A percentile compares a stretch with the other conserved stretches of the same genome.
These are phyloP conservation scores for Cladosporium halotolerans DNA, from an alignment of 2,329 filamentous ascomycete genomes.

Conservation along the genomic window DNA sequence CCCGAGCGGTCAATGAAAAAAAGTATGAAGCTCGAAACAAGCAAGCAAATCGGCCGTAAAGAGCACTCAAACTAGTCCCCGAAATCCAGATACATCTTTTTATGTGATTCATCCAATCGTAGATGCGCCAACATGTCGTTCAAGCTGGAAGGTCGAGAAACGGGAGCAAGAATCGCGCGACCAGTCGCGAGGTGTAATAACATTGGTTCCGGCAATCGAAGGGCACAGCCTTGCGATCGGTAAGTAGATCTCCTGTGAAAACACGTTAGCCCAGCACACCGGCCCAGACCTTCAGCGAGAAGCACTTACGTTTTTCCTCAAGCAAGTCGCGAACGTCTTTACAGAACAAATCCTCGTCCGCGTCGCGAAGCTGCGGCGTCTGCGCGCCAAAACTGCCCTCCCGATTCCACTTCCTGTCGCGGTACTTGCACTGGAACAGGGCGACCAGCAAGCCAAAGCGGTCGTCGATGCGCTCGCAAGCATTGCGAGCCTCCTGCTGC, in stretches of 20 bases:
- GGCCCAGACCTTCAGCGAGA: not conserved
- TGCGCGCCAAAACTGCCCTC: slow-evolving; percentile 33
- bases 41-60: no score
- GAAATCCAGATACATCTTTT: no score
- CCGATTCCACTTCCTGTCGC: slow-evolving; percentile 34
- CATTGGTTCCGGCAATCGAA: slow-evolving; percentile 35
- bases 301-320: slow-evolving; percentile 37
- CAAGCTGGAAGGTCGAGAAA: slow-evolving; percentile 16
- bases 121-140: not conserved
- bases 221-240: slow-evolving; percentile 31
- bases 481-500: slow-evolving; percentile 29
- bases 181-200: slow-evolving; percentile 37
- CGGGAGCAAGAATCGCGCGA: slow-evolving; percentile 39
- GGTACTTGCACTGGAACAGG: slow-evolving; percentile 45
- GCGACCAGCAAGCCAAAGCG: slow-evolving; percentile 39
- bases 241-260: slow-evolving; percentile 33
- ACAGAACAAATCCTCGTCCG: slow-evolving; percentile 32
- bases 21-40: no score
- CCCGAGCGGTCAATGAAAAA: no score
- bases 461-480: slow-evolving; percentile 40
- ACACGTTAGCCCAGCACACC: not conserved
- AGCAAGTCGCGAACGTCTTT: slow-evolving; percentile 33
- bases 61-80: no score
- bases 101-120: no score
- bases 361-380: slow-evolving; percentile 34